A percentile compares a stretch with the other conserved stretches of the same genome.
These are phyloP conservation scores for Ganoderma boninense DNA, from an alignment of 1,284 basidiomycete genomes.

Conservation along the genomic window DNA sequence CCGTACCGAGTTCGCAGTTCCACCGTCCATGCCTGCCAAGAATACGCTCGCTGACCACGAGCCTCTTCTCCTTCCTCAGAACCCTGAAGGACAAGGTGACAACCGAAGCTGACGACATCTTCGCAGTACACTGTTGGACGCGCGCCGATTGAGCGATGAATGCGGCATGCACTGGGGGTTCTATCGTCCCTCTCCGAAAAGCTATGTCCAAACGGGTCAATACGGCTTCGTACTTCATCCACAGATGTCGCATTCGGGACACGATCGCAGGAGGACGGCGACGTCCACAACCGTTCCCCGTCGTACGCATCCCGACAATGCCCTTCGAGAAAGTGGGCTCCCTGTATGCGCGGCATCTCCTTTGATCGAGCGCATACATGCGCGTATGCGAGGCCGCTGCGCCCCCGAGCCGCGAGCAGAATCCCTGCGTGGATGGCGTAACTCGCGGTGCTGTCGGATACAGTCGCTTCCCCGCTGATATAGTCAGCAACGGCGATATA, in stretches of 20 bases:
- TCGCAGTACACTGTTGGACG: neutral
- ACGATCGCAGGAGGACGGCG: conserved; percentile 21
- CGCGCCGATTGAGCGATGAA: neutral
- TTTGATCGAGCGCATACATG: conserved; percentile 46
- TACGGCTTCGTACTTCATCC: too few relatives aligned
- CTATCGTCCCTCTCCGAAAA: conserved; percentile 12
- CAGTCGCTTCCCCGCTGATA: conserved; percentile 25
- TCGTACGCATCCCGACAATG: conserved; percentile 68
- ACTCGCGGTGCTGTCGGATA: conserved; percentile 27
- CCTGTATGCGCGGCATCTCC: conserved; percentile 44
- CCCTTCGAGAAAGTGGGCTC: conserved; percentile 57
- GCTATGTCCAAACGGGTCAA: neutral
- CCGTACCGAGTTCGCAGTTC: neutral
- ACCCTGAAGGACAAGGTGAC: neutral
- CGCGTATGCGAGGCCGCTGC: conserved; percentile 22
- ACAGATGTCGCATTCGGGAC: neutral
- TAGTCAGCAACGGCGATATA: conserved; percentile 13
- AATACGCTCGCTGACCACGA: neutral
- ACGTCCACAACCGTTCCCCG: conserved; percentile 56
- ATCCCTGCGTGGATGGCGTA: conserved; percentile 24
- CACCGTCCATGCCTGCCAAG: neutral
- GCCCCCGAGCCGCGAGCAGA: conserved; percentile 6
- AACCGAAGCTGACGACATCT: neutral
- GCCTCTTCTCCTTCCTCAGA: neutral
- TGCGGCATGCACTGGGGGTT: neutral